Evolutionary conservation across 2,329 filamentous ascomycete species (phyloP).

Genomic region (Coleophoma crateriformis): DNA sequence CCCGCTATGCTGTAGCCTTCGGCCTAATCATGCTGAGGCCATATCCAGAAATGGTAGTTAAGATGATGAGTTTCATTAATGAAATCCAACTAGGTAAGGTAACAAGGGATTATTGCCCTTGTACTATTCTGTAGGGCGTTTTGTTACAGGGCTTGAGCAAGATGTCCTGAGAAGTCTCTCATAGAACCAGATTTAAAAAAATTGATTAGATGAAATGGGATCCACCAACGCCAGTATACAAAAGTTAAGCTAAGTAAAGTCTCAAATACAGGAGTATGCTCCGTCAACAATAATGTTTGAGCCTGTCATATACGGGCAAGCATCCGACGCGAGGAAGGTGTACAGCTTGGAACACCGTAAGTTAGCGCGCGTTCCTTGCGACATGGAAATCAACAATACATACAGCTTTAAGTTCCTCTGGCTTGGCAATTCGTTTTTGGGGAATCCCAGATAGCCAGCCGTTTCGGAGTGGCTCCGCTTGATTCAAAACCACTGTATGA

Average conservation of each 20-base stretch:
- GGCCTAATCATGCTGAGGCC: too few relatives aligned
- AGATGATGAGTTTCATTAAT: too few relatives aligned
- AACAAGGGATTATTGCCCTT: too few relatives aligned
- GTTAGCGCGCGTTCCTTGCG: not conserved
- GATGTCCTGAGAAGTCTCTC: not conserved
- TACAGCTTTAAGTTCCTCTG: constrained; percentile 28
- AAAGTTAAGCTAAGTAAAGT: not conserved
- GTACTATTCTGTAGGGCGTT: not conserved
- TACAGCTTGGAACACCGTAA: constrained; percentile 12
- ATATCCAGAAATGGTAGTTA: too few relatives aligned
- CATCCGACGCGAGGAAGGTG: constrained; percentile 51
- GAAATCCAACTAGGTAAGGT: too few relatives aligned
- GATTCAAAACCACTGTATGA: not conserved
- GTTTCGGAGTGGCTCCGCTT: not conserved
- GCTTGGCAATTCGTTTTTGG: not conserved
- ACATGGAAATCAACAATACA: not conserved
- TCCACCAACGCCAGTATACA: not conserved
- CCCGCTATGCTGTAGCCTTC: too few relatives aligned
- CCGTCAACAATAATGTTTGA: constrained; percentile 18
- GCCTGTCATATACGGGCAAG: constrained; percentile 50
- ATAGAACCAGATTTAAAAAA: not conserved
- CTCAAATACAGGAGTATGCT: constrained; percentile 15
- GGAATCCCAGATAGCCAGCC: constrained; percentile 1
- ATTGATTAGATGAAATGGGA: not conserved
- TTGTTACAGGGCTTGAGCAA: not conserved